Conservation (phyloP, 2,329 filamentous ascomycete species). For the Nigrospora oryzae region DNA sequence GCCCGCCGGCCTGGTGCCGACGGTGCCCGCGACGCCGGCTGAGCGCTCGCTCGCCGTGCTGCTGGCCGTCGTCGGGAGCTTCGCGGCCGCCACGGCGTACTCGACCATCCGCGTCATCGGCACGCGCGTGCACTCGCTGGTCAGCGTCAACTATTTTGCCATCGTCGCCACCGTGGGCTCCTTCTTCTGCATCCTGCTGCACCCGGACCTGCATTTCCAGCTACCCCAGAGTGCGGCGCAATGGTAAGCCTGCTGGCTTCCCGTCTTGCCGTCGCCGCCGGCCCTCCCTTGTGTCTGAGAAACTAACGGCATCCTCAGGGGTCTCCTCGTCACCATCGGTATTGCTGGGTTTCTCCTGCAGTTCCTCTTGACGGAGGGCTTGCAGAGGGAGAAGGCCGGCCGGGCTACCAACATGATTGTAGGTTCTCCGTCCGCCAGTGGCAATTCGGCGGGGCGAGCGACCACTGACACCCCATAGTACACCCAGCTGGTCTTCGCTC, state of each 20-base stretch:
- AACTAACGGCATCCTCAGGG: constrained; percentile 18
- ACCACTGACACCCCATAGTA: constrained; percentile 13
- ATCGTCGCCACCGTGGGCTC: constrained; percentile 58
- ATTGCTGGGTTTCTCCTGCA: constrained; percentile 71
- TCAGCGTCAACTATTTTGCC: constrained; percentile 74
- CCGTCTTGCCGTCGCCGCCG: background rate
- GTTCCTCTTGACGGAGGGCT: constrained; percentile 64
- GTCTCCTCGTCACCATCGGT: constrained; percentile 54
- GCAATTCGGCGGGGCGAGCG: no score
- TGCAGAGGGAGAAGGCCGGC: constrained; percentile 56
- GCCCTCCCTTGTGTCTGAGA: no score
- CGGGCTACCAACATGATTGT: constrained; percentile 26
- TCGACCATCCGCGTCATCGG: constrained; percentile 70
- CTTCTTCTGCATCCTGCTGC: constrained; percentile 43
- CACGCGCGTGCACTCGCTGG: constrained; percentile 63
- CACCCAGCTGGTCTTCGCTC: constrained; percentile 20
- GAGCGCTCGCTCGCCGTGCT: constrained; percentile 59
- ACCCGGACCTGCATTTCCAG: constrained; percentile 31
- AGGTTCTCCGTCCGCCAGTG: constrained; percentile 7
- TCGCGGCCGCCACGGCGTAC: constrained; percentile 62
- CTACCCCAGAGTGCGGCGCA: constrained; percentile 26
- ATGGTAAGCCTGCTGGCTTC: constrained; percentile 26
- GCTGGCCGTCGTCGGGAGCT: constrained; percentile 59
- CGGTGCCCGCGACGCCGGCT: constrained; percentile 35
- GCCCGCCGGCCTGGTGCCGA: constrained; percentile 8